Percentiles rank a stretch among this genome's conserved stretches.
Evolutionary conservation across 805 yeast species (phyloP).

Genomic region (Schwanniomyces pseudopolymorphus): DNA sequence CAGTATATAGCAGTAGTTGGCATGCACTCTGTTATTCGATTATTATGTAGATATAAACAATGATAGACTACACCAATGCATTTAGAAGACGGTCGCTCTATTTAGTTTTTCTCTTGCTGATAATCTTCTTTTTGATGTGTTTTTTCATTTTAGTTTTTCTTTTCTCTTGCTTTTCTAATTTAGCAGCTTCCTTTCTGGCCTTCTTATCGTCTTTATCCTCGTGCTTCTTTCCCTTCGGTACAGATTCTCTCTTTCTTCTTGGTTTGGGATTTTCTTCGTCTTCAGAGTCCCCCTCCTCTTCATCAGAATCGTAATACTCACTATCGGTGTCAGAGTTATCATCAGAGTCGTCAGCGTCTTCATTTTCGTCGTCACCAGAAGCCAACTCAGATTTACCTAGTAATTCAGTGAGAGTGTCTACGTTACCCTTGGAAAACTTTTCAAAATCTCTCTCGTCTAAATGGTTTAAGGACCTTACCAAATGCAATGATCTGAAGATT

Average conservation of each 20-base stretch:
- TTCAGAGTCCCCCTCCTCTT: slow-evolving; percentile 15
- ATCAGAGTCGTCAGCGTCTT: slow-evolving; percentile 26
- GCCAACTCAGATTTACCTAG: slow-evolving; percentile 31
- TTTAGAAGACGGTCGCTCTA: slow-evolving; percentile 1
- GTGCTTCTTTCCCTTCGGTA: slow-evolving; percentile 68
- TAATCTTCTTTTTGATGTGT: slow-evolving; percentile 28
- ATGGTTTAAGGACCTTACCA: slow-evolving; percentile 78
- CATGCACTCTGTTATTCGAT: too few relatives aligned
- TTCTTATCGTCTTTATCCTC: slow-evolving; percentile 52
- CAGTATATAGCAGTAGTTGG: too few relatives aligned
- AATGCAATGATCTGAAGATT: slow-evolving; percentile 76
- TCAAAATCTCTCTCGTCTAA: slow-evolving; percentile 88
- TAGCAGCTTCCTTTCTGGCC: slow-evolving; percentile 38
- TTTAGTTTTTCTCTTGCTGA: slow-evolving; percentile 66
- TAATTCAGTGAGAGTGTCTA: slow-evolving; percentile 69
- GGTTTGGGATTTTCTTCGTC: slow-evolving; percentile 13
- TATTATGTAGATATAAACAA: neutral
- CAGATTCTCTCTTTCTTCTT: slow-evolving; percentile 31
- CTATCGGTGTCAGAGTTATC: slow-evolving; percentile 11
- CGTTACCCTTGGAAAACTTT: slow-evolving; percentile 75
- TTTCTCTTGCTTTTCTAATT: slow-evolving; percentile 29
- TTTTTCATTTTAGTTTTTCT: slow-evolving; percentile 42
- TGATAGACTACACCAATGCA: too few relatives aligned
- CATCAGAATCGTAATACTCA: slow-evolving; percentile 35
- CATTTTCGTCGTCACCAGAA: slow-evolving; percentile 4